Conservation (phyloP, 805 yeast genomes). For the Torulaspora franciscae region DNA sequence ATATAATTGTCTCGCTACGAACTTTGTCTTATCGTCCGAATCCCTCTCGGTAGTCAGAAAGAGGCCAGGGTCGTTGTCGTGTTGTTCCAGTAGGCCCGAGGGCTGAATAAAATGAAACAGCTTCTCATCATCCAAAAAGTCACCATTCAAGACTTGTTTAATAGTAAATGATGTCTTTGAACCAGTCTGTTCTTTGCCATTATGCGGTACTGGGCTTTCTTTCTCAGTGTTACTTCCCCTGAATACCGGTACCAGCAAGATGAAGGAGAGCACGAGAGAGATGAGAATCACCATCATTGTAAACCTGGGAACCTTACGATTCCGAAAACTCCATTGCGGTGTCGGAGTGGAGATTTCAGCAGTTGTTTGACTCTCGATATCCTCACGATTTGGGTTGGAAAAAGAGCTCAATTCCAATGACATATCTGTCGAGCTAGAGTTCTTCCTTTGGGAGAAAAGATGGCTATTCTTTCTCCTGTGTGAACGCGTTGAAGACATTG, state of each 20-base stretch:
- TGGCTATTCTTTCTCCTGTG: constrained; percentile 33
- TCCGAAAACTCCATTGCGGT: constrained; percentile 2
- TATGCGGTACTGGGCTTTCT: background rate
- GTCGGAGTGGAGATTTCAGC: background rate
- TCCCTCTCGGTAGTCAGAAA: constrained; percentile 28
- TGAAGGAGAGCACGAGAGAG: background rate
- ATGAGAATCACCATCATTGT: background rate
- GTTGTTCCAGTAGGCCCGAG: constrained; percentile 18
- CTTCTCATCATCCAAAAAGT: constrained; percentile 21
- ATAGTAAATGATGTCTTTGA: constrained; percentile 7
- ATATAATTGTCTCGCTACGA: constrained; percentile 33
- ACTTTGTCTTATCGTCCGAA: constrained; percentile 14
- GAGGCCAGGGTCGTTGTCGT: constrained; percentile 43
- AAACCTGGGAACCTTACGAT: background rate
- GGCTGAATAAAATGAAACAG: constrained; percentile 29
- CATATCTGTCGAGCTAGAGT: constrained; percentile 26
- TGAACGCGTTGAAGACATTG: constrained; percentile 13
- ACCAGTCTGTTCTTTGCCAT: background rate
- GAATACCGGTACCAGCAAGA: constrained; percentile 4
- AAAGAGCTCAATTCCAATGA: constrained; percentile 4
- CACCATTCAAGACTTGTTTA: constrained; percentile 23
- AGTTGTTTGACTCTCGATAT: constrained; percentile 5
- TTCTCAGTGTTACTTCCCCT: background rate
- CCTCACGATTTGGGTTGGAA: background rate
- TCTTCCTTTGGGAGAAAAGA: constrained; percentile 26